Evolutionary conservation across 2,329 filamentous ascomycete genomes (phyloP), one percentile per base, ranked within the genome.

Genomic region (Aotearoamyces nothofagi): DNA sequence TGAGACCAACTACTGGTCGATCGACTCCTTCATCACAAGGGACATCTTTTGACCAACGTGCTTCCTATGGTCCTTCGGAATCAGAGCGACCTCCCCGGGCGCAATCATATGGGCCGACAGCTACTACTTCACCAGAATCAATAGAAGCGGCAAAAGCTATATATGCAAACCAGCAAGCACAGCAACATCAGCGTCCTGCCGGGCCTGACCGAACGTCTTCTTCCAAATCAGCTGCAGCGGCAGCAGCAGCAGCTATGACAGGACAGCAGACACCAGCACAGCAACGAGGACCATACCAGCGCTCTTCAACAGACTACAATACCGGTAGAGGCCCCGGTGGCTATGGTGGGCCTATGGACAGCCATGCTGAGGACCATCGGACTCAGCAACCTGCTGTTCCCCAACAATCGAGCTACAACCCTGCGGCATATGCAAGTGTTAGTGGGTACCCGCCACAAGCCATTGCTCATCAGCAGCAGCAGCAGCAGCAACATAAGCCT

Each of bases 361-460:
- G 37, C 9, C 41, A 46, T 16, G 17, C 35, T 3, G 42, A 47
- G 24, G 22, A 31, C 23, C 50, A 51, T 17, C 52, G 51, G 23
- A 43, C 48, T 33, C 53, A 53, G 34, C 49, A 51, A 26, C 54
- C 57, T 10, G n/a, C n/a, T n/a, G n/a, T n/a, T n/a, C n/a, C n/a
- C n/a, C 55, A 63, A 36, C 70, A 76, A 40, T 60, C 71, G 22
- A 71, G 70, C 41, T 90, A 90, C 50, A 81, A 90, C 48, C 81
- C 81, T 15, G 71, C 70, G 14, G 76, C 77, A 38, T 90, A 86
- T 49, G 78, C 75, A 34, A 70, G 64, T 45, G 65, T 71, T 40
- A 64, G 58, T 43, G 60, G 52, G 30, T 72, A 64, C 39, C 56
- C 58, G 24, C 57, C 60, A 35, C 46, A 54, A 11, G 49, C 53